These are phyloP conservation scores for Globisporangium nagaii DNA, from an alignment of 352 stramenopile genomes.

Conservation along the genomic window DNA sequence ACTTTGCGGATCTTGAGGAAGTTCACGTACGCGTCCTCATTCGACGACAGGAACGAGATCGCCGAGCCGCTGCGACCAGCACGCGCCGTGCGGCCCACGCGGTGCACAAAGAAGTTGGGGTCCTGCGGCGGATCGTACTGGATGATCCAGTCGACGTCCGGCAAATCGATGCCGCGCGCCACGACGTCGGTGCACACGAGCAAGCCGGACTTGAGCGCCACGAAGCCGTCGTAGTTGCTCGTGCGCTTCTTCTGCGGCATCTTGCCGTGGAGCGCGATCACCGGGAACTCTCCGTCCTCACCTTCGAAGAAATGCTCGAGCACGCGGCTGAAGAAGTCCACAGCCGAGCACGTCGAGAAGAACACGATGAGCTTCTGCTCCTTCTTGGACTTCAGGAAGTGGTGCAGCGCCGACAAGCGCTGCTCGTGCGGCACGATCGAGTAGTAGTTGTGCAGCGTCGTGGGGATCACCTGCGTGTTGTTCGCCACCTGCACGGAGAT, in stretches of 20 bases:
- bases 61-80: constrained; percentile 91
- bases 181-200: constrained; percentile 99
- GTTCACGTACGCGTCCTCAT: constrained; percentile 97
- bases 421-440: constrained; percentile 91
- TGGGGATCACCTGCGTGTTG: constrained; percentile 71
- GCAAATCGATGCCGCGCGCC: constrained; percentile 97
- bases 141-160: constrained; percentile 98
- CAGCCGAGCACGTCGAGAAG: constrained; percentile 97
- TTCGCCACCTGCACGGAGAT: constrained; percentile 95
- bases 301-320: constrained; percentile 75
- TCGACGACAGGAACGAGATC: constrained; percentile 94
- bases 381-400: constrained; percentile 91
- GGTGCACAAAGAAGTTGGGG: constrained; percentile 99
- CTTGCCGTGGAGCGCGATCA: constrained; percentile 91
- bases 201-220: constrained; percentile 53
- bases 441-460: constrained; percentile 93
- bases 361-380: constrained; percentile 96
- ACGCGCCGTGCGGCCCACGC: constrained; percentile 96
- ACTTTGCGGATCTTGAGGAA: constrained; percentile 94
- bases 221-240: constrained; percentile 72
- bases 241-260: constrained; percentile 90
- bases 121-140: constrained; percentile 98
- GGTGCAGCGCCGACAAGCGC: constrained; percentile 89
- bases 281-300: constrained; percentile 23
- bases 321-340: constrained; percentile 97